Evolutionary conservation across 805 yeast species (phyloP), one percentile per base, ranked within the genome.

Genomic region (Tetrapisispora arboricola): DNA sequence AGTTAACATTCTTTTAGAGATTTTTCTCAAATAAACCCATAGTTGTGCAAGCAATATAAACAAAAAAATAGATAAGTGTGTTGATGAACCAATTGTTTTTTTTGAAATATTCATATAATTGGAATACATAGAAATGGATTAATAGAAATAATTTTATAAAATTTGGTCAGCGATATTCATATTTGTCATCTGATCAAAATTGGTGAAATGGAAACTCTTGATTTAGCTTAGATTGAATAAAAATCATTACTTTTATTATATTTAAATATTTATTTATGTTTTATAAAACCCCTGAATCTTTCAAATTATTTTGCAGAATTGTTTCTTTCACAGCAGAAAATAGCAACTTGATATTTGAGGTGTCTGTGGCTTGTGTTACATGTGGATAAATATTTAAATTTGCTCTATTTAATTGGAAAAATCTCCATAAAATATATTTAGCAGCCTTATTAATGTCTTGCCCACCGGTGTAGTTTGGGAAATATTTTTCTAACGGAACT

Each of bases 401-500:
- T 1, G 92, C 78, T 49, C 94, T 71, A 58, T 87, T 88, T 36
- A 84, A 76, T 58, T 82, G 86, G 30, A 84, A 79, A 58, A 87
- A 87, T 55, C 94, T 72, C 94, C 95, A 85, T 32, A 87, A 70
- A 44, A 88, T 85, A 54, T 86, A 87, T 60, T 85, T 86, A 27
- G 92, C 94, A 16, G 95, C 96, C 58, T 84, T 86, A 53, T 82
- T 81, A 41, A 86, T 82, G 57, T 85, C 88, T 46, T 72, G 70
- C n/a, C 95, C 95, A 27, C 96, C 96, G 17, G 77, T 80, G 57
- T 87, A 87, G 58, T 86, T 96, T 0, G 95, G 90, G 71, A 88
- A 87, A 57, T 80, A 80, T 22, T 75, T 73, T 53, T 83, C 88
- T 44, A 87, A 62, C 2, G 96, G 95, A 15, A 90, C 82, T 45